These are phyloP conservation scores for Berberis thunbergii DNA, from an alignment of 164 flowering plant genomes.

Conservation along the genomic window DNA sequence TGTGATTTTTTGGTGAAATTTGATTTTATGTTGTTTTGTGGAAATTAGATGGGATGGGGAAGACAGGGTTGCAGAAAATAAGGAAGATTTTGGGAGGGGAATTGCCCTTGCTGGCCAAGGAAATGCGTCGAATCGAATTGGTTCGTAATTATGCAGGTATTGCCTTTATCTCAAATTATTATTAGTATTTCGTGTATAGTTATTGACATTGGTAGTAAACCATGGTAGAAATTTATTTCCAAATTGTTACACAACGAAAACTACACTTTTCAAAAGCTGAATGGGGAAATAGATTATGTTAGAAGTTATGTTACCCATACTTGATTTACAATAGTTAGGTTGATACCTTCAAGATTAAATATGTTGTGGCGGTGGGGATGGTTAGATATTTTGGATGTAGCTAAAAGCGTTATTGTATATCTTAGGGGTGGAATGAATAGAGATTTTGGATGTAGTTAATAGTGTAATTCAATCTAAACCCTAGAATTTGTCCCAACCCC, in stretches of 20 bases:
- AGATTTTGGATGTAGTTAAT: no score
- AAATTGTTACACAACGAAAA: background rate
- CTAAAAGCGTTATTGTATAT: no score
- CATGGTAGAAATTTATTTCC: background rate
- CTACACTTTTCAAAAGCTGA: background rate
- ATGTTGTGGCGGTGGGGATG: no score
- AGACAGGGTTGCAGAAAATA: slow-evolving; percentile 2
- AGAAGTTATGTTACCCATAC: no score
- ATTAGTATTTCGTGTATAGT: background rate
- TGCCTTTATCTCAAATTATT: background rate
- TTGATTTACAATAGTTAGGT: no score
- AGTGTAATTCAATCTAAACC: no score
- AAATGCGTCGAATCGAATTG: slow-evolving; percentile 15
- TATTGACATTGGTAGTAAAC: background rate
- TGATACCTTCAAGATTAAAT: no score
- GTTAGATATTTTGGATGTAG: no score
- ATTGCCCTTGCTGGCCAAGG: slow-evolving; percentile 17
- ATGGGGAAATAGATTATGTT: no score
- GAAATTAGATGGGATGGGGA: slow-evolving; percentile 2
- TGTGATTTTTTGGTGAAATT: background rate
- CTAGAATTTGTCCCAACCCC: no score
- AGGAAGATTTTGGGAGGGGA: slow-evolving; percentile 11
- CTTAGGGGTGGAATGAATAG: no score
- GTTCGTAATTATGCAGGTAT: slow-evolving; percentile 22
- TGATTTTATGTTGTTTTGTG: background rate